Base-by-base conservation (phyloP, 176 grass and related monocot genomes). In the Oryza punctata region DNA sequence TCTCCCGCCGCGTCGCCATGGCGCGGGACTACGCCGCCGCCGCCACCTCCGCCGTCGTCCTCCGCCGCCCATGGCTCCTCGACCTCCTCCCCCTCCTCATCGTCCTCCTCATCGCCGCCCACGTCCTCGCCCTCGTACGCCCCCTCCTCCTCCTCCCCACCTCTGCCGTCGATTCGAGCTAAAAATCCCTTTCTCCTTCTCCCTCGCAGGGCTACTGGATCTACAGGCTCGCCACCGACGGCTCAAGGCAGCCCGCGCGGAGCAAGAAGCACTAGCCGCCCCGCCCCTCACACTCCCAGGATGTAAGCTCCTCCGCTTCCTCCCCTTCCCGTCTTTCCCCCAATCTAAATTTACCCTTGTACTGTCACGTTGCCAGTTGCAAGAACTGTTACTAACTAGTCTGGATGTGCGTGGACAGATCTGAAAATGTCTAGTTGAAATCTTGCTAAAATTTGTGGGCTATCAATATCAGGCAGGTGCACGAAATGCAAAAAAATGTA, bases 81-180 rank as follows among this genome's bases (percentile, higher is more conserved):
- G 92, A 98, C 63, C 57, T 91, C 82, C 57, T 94, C 47, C 96
- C 96, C n/a, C 72, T 83, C 67, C 82, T 95, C 82, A 74, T 95
- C 57, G 73, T 98, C 73, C 40, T 98, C 69, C 96, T 98, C 91
- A 95, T 98, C 85, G 93, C 93, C 38, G 96, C 96, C 33, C 96
- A 98, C 64, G 96, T 98, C 73, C 69, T 95, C 75, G 95, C 95
- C 66, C 80, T 98, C 81, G 95, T 98, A 82, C 87, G 49, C 25
- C 72, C 4, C 33, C 11, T 13, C 8, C 16, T 7, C n/a, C 23
- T n/a, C 45, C 1, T 21, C 15, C 45, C 21, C 21, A n/a, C n/a
- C 4, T 52, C 49, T 54, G 7, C 16, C 63, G 14, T 50, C 14
- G 23, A 30, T 83, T 83, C 5, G 32, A 64, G 30, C 11, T 89